Base-by-base conservation (phyloP, 1,284 basidiomycete species). In the Cerioporus squamosus region DNA sequence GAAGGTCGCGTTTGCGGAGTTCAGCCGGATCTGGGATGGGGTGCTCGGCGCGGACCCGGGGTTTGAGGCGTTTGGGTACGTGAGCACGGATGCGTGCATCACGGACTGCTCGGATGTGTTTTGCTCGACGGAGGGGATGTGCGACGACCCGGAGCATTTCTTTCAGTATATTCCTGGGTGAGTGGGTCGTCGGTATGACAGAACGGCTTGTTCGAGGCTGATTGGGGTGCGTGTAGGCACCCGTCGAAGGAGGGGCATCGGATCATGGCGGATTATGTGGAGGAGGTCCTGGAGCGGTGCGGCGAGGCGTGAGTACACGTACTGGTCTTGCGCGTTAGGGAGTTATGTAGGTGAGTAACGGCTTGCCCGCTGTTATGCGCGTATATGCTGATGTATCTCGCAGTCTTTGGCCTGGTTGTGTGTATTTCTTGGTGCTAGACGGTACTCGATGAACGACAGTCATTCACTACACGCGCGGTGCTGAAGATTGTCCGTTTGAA, bases 101-200 rank as follows among this genome's bases (percentile, higher is more conserved):
- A 26, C 63, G 44, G 55, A 70, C 23, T 64, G 63, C 56, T 59
- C 64, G 23, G 49, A 53, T 15, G 45, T 38, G 40, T 61, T 54
- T 44, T 63, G 62, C 50, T 58, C 63, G 42, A 65, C 64, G 47
- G 59, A 60, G 7, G 66, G 62, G 29, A 62, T 62, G 64, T 70
- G 69, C 49, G 60, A 65, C 26, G 81, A 83, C 58, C 81, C 82
- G 3, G 77, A 78, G 39, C 78, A 77, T 58, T 74, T 73, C 22
- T 81, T 84, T 61, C 82, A 82, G 59, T 85, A 81, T 76, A 75
- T 83, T 17, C 67, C 72, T 22, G 77, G 76, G 82, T 81, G 59
- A 66, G 79, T 66, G 58, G 65, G 78, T 66, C 33, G 44, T 5
- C 18, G 33, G 40, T 9, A 15, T 18, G 45, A 20, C 9, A 17